Conservation (phyloP, 225 moss, liverwort and hornwort genomes). For the Physcomitrium patens region DNA sequence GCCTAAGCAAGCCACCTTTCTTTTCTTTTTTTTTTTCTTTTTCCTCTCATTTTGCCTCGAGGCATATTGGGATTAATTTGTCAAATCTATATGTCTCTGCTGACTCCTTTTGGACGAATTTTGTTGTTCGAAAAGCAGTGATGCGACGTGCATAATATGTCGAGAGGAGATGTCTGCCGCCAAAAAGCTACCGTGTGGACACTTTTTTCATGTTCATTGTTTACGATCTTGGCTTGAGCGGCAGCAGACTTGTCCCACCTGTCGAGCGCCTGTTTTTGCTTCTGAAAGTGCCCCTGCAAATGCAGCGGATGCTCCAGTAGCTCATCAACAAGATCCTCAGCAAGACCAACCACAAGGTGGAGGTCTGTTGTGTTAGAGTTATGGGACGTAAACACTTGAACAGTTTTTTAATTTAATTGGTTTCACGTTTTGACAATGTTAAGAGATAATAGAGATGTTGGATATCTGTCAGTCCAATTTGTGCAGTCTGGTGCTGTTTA, state of each 20-base stretch:
- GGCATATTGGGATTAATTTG: background rate
- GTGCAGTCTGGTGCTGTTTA: background rate
- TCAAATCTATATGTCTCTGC: conserved; percentile 14
- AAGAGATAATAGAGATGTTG: background rate
- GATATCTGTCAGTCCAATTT: conserved; percentile 7
- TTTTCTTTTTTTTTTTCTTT: too few species aligned
- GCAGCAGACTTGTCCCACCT: conserved; percentile 99
- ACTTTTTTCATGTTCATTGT: conserved; percentile 99
- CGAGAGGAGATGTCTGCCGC: conserved; percentile 99
- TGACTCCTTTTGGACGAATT: conserved; percentile 33
- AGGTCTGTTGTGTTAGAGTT: conserved; percentile 39
- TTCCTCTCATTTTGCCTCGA: conserved; percentile 2
- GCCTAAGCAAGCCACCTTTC: background rate
- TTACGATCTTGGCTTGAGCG: conserved; percentile 99
- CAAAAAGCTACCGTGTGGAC: conserved; percentile 97
- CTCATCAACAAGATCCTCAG: conserved; percentile 64
- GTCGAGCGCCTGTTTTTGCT: conserved; percentile 90
- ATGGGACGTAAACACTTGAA: conserved; percentile 2
- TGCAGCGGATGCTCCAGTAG: conserved; percentile 59
- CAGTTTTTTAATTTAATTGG: background rate
- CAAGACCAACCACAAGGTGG: conserved; percentile 66
- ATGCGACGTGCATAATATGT: conserved; percentile 99
- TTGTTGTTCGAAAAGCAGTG: conserved; percentile 66
- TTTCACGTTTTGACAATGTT: background rate
- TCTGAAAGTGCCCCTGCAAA: conserved; percentile 65